Percentiles rank a stretch among this genome's conserved stretches.
Evolutionary conservation across 768 basidiomycete species (phyloP).

Genomic region (Lentinula detonsa): DNA sequence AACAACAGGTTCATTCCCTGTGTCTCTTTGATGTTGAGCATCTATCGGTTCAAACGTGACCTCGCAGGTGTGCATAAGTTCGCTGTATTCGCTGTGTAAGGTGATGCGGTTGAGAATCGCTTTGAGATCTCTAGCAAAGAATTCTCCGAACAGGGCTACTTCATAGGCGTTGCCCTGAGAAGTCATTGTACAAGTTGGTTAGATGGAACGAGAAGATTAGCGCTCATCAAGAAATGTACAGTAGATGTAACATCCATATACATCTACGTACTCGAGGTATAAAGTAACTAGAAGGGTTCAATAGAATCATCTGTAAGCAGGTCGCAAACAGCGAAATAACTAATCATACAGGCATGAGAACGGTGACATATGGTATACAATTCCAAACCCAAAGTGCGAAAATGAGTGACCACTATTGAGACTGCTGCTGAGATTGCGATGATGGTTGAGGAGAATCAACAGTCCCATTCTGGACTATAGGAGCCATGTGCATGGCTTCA

Average conservation of each 20-base stretch:
- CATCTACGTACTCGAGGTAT: neutral
- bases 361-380: neutral
- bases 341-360: neutral
- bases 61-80: slow-evolving; percentile 68
- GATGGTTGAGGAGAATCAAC: neutral
- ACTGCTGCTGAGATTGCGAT: neutral
- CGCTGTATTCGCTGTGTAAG: slow-evolving; percentile 72
- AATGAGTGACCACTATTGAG: neutral
- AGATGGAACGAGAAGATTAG: neutral
- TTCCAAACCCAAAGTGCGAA: neutral
- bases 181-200: slow-evolving; percentile 28
- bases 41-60: slow-evolving; percentile 79
- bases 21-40: slow-evolving; percentile 55
- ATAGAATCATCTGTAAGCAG: neutral
- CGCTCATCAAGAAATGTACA: neutral
- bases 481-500: slow-evolving; percentile 6
- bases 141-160: slow-evolving; percentile 78
- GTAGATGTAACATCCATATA: neutral
- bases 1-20: slow-evolving; percentile 58
- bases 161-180: slow-evolving; percentile 56
- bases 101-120: slow-evolving; percentile 78
- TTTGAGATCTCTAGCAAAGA: slow-evolving; percentile 71
- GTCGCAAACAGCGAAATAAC: neutral
- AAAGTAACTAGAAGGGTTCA: neutral
- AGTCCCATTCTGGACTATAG: neutral